Evolutionary conservation across 73 alveolate species (phyloP).

Genomic region (Uronychia setigera): DNA sequence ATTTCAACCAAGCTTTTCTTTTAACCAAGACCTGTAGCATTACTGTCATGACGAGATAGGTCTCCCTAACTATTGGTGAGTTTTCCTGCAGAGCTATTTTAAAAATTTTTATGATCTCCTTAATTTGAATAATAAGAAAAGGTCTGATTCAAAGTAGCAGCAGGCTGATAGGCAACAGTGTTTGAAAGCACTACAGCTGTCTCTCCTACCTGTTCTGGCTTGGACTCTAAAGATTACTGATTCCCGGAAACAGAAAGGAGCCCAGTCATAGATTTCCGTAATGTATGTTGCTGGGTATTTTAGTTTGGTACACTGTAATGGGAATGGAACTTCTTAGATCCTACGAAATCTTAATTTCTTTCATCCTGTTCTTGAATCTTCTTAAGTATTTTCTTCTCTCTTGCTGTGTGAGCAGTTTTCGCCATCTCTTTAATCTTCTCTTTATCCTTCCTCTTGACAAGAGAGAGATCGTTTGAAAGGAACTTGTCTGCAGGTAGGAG

Average conservation of each 20-base stretch:
- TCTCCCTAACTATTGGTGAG: no score
- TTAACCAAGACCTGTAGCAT: neutral
- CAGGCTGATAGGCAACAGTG: neutral
- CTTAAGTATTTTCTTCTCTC: neutral
- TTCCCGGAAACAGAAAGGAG: no score
- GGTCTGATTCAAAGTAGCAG: neutral
- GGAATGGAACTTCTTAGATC: neutral
- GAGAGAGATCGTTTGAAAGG: neutral
- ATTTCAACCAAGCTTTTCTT: no score
- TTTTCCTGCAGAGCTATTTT: neutral
- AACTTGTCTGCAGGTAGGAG: neutral
- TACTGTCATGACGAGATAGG: neutral
- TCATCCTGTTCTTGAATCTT: neutral
- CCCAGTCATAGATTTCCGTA: neutral
- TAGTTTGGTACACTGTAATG: neutral
- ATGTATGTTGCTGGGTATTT: no score
- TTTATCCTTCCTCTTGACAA: neutral
- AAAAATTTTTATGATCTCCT: neutral
- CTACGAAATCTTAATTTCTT: neutral
- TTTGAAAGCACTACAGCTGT: neutral
- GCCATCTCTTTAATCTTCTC: neutral
- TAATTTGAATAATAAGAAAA: neutral
- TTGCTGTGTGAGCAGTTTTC: neutral
- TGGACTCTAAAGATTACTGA: no score
- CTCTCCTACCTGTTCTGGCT: neutral